Evolutionary conservation across 768 basidiomycete genomes (phyloP), one percentile per base, ranked within the genome.

Genomic region (Panaeolus cyanescens): DNA sequence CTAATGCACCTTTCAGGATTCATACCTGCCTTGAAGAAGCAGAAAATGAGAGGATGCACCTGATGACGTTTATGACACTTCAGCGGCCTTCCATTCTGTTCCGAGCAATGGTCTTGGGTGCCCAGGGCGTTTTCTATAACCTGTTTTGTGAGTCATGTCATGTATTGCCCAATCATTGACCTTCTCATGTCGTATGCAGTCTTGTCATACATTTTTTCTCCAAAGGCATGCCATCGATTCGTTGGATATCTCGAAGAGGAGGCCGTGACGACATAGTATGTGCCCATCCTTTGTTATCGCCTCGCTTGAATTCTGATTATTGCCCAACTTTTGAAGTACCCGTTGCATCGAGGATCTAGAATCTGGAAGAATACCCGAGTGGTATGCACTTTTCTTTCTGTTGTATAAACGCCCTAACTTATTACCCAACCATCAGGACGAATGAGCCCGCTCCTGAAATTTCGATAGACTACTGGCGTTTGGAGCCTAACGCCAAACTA

Each of bases 51-150:
- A 81, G 96, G 33, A 96, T 97, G 93, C 95, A 96, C 73, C 81
- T 96, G 56, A 91, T 96, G 91, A 97, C 96, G 1, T 99, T 99
- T 78, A 93, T 99, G 93, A 91, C 93, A 6, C 79, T 99, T 62
- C 85, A 87, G 33, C 80, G 93, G 59, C 95, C 97, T 3, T 85
- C 90, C 1, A 68, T 86, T 25, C 84, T 91, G 71, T 92, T 98
- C 80, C 88, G 96, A 34, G 84, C 85, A 0, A 70, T 97, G 59
- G 80, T 98, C 36, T 84, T 99, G 40, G 94, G 87, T 33, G 93
- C 95, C 1, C 97, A 99, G 77, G 96, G 96, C 36, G 89, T 93
- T 25, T 92, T 90, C 74, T 93, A 91, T 72, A 95, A 95, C 73
- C 72, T 91, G 4, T 96, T 99, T 75, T 93, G 91, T 92, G 70